Percentiles rank a stretch among this genome's conserved stretches.
Conservation (phyloP, 2,329 filamentous ascomycete species). For the Aureobasidium sp. region DNA sequence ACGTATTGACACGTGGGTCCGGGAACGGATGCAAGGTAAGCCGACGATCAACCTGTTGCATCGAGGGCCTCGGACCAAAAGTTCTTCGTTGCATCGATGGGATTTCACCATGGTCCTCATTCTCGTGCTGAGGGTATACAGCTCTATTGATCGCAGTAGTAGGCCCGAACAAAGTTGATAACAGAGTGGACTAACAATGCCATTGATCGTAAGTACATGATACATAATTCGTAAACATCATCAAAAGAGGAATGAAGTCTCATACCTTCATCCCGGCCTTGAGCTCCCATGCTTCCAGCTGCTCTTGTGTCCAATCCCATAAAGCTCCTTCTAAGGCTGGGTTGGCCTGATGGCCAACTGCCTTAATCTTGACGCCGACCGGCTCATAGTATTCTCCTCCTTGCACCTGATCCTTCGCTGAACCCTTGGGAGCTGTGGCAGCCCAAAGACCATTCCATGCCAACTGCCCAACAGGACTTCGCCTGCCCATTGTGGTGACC, state of each 20-base stretch:
- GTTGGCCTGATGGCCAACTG: constrained; percentile 15
- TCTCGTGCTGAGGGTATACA: no score
- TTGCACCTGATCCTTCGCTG: constrained; percentile 20
- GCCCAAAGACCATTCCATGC: constrained; percentile 25
- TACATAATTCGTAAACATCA: not conserved
- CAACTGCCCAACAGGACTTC: constrained; percentile 20
- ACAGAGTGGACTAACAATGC: not conserved
- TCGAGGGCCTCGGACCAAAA: not conserved
- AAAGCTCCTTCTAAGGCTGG: constrained; percentile 22
- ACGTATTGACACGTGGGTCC: no score
- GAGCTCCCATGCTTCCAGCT: constrained; percentile 20
- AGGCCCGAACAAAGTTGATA: constrained; percentile 1
- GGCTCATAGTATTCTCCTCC: constrained; percentile 26
- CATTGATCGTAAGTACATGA: constrained; percentile 3
- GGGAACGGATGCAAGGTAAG: no score
- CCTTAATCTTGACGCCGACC: constrained; percentile 20
- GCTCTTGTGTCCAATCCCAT: constrained; percentile 28
- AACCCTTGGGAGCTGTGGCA: constrained; percentile 19
- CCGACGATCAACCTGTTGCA: no score
- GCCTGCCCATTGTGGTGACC: constrained; percentile 11
- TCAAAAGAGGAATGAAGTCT: not conserved
- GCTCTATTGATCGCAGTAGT: not conserved
- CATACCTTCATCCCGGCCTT: constrained; percentile 3
- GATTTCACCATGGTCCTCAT: no score
- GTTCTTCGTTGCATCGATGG: not conserved